Percentiles rank a stretch among this genome's conserved stretches.
phyloP scores from a whole-genome alignment of 345 rosid genomes.

The Eucalyptus tenuipes region DNA sequence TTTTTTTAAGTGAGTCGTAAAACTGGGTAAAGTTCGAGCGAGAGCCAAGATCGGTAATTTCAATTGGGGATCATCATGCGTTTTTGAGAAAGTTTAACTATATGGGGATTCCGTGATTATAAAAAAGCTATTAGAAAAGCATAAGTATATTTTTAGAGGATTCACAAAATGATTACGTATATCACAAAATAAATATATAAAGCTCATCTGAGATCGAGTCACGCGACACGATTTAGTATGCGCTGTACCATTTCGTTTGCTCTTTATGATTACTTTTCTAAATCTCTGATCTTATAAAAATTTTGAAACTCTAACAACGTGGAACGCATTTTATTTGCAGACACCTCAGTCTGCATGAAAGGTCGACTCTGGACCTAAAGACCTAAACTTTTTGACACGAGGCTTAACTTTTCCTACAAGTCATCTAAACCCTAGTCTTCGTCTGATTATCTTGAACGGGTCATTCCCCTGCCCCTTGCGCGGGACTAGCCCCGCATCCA shows the following conservation, averaged over 20 bases:
- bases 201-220: fast-evolving
- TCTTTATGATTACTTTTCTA: too few relatives aligned
- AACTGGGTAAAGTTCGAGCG: not conserved
- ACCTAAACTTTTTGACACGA: not conserved
- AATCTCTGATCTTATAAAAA: too few relatives aligned
- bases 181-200: too few relatives aligned
- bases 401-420: not conserved
- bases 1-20: too few relatives aligned
- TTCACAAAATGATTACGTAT: fast-evolving
- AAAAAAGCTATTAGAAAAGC: not conserved
- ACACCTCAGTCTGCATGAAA: too few relatives aligned
- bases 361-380: not conserved
- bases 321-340: too few relatives aligned
- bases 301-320: too few relatives aligned
- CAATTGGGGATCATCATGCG: not conserved
- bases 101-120: not conserved
- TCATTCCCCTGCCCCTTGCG: not conserved
- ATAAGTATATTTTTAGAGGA: not conserved
- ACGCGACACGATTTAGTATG: too few relatives aligned
- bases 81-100: too few relatives aligned
- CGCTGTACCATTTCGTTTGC: too few relatives aligned
- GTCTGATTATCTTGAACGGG: fast-evolving
- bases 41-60: not conserved
- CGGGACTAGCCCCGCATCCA: not conserved
- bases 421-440: not conserved